Conservation (phyloP, 2,329 filamentous ascomycete species). For the Fusarium anguioides region DNA sequence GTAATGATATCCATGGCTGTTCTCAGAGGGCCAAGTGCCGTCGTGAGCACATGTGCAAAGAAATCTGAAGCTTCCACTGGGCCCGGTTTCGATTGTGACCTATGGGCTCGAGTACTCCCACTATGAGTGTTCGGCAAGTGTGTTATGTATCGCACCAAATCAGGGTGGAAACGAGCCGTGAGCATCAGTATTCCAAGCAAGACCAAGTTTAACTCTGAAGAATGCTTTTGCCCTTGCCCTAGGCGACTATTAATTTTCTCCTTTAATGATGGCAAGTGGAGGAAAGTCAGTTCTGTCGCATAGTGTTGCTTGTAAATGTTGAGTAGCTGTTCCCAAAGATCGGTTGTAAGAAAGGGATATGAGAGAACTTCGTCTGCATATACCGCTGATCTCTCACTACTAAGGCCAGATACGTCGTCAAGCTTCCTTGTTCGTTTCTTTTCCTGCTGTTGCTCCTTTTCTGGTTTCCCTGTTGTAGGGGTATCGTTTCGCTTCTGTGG, state of each 20-base stretch:
- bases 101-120: background rate
- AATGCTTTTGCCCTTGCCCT: background rate
- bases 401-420: background rate
- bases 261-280: conserved; percentile 62
- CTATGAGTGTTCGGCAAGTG: background rate
- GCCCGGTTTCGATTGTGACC: background rate
- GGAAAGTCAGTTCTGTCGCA: conserved; percentile 76
- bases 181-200: conserved; percentile 18
- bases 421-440: conserved; percentile 7
- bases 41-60: conserved; percentile 6
- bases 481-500: conserved; percentile 58
- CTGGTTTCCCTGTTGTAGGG: background rate
- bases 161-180: conserved; percentile 12
- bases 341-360: conserved; percentile 69
- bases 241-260: background rate
- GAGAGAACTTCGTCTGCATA: conserved; percentile 70
- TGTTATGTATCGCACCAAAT: conserved; percentile 10
- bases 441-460: conserved; percentile 6
- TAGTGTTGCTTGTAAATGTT: conserved; percentile 78
- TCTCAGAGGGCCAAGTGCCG: conserved; percentile 4
- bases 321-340: conserved; percentile 76
- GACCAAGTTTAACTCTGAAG: conserved; percentile 13
- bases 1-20: conserved; percentile 1
- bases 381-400: conserved; percentile 10
- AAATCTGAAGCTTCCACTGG: conserved; percentile 1